Conservation (phyloP, 768 basidiomycete species). For the Panaeolus papilionaceus region DNA sequence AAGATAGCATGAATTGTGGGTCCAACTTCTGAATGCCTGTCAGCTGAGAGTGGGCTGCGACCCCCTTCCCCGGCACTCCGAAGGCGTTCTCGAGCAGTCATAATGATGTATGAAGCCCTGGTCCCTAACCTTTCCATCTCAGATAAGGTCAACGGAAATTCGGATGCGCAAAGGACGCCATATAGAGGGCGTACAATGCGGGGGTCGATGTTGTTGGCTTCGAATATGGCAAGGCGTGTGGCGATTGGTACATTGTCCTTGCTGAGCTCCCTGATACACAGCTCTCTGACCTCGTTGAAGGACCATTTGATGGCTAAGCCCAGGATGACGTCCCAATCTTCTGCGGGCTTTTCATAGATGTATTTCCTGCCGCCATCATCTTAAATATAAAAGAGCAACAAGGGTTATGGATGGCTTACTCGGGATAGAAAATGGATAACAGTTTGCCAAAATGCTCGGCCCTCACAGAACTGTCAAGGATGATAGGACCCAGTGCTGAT, state of each 20-base stretch:
- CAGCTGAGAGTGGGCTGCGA: slow-evolving; percentile 17
- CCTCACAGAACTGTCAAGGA: not conserved
- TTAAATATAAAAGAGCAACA: not conserved
- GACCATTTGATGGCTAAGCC: not conserved
- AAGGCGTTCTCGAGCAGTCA: slow-evolving; percentile 52
- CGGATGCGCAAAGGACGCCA: not conserved
- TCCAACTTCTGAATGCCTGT: not conserved
- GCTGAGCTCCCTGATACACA: not conserved
- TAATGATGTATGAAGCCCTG: slow-evolving; percentile 53
- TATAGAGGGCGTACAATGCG: not conserved
- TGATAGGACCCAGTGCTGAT: not conserved
- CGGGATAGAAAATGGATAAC: slow-evolving; percentile 16
- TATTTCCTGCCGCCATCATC: not conserved
- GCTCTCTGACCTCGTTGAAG: not conserved
- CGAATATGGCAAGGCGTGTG: slow-evolving; percentile 2
- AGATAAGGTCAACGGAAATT: not conserved
- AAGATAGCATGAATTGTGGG: not conserved
- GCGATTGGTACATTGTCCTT: not conserved
- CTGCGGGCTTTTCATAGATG: not conserved
- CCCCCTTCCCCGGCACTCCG: slow-evolving; percentile 27
- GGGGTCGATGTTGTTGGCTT: not conserved
- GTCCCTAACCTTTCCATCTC: slow-evolving; percentile 32
- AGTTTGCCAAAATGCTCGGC: slow-evolving; percentile 15
- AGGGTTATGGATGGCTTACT: not conserved
- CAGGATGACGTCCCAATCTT: not conserved